These are phyloP conservation scores for Coprinopsis strossmayeri DNA, from an alignment of 768 basidiomycete species.

Conservation along the genomic window DNA sequence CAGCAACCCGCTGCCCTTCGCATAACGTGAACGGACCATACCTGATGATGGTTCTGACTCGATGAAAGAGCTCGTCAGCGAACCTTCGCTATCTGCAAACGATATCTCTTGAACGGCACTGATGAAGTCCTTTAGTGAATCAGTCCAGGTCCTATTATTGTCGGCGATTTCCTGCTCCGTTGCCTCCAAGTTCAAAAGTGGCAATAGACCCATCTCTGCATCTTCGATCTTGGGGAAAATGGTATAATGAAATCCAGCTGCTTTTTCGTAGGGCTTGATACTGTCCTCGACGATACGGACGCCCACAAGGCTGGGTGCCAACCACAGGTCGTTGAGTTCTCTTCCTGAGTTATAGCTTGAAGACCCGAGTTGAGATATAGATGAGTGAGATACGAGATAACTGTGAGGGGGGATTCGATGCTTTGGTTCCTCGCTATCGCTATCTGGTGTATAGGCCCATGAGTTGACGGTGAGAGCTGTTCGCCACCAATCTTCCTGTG, in stretches of 20 bases:
- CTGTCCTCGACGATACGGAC: conserved; percentile 29
- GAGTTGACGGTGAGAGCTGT: not conserved
- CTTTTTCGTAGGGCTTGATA: conserved; percentile 32
- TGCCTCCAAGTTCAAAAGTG: conserved; percentile 16
- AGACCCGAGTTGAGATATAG: not conserved
- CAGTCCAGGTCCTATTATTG: conserved; percentile 34
- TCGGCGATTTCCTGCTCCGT: conserved; percentile 27
- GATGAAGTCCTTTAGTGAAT: conserved; percentile 33
- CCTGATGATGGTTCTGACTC: conserved; percentile 6
- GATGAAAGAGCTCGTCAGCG: conserved; percentile 7
- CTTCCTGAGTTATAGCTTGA: not conserved
- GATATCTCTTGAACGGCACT: conserved; percentile 13
- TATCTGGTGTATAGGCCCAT: not conserved
- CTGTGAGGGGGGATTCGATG: not conserved
- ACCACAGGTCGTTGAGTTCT: conserved; percentile 6
- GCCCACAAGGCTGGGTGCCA: conserved; percentile 35
- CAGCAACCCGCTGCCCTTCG: not conserved
- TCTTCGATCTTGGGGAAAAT: conserved; percentile 16
- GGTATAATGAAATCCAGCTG: conserved; percentile 33
- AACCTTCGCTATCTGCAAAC: conserved; percentile 3
- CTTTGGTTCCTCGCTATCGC: not conserved
- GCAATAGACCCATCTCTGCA: conserved; percentile 8
- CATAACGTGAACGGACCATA: not conserved
- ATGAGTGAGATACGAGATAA: not conserved
- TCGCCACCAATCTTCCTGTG: not conserved